Base-by-base conservation (phyloP, 75 land plant species). In the Pinus taeda region DNA sequence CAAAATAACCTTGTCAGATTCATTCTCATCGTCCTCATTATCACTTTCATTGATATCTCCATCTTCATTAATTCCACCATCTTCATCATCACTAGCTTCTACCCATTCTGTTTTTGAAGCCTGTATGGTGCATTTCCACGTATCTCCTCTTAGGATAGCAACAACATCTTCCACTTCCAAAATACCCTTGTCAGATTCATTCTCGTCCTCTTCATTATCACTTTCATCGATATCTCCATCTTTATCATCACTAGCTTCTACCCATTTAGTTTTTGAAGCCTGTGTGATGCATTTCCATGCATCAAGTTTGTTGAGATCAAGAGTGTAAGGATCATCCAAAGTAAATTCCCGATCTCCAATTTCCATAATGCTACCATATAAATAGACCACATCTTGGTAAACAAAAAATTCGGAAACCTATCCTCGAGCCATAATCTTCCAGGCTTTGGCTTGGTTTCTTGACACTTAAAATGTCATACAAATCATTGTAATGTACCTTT, bases 361-460 rank as follows among this genome's bases (percentile, higher is more conserved):
- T 85, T 97, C 99, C 98, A 94, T 93, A 90, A 93, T 92, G 58
- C 99, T 98, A 59, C 99, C 99, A 86, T 95, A 97, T 4, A 97
- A 60, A 74, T 95, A 95, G 39, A 97, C 26, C 26, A 0, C 26
- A 26, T 26, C 26, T 26, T 26, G 26, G 26, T 26, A 26, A 26
- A 26, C 26, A 26, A 26, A 26, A 26, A 26, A 26, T 26, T 26
- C 0, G 26, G 26, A 26, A 26, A 26, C 26, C 26, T 0, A 26
- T 26, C 0, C 26, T 26, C 26, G 26, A 26, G 26, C 26, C 26
- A 26, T 26, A 26, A 26, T 0, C 26, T 26, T 26, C 26, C 0
- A 26, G 26, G 26, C 26, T 26, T 26, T 26, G 26, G 26, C 26
- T 26, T 26, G 26, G 26, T 26, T 26, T 26, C 26, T 26, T 26